Evolutionary conservation across 1,139 yeast genomes (phyloP).

Genomic region (Blastobotrys ciferrii): DNA sequence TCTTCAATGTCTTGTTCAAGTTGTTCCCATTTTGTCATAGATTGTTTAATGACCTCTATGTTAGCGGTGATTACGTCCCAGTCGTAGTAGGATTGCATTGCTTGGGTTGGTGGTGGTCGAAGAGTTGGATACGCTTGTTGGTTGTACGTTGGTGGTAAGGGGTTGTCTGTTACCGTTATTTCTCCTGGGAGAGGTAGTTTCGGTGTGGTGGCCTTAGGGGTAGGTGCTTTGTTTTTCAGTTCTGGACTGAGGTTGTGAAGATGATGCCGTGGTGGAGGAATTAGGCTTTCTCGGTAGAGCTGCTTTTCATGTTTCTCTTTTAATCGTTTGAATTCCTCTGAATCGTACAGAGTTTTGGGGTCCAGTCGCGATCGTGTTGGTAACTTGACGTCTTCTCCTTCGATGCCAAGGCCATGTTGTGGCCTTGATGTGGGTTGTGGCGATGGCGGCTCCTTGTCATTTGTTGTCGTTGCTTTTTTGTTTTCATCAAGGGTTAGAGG

Average conservation of each 20-base stretch:
- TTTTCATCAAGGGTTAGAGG: conserved; percentile 1
- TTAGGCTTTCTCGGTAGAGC: not conserved
- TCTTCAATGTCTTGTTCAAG: conserved; percentile 13
- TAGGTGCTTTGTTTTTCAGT: conserved; percentile 1
- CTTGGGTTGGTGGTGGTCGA: not conserved
- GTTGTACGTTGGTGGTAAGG: not conserved
- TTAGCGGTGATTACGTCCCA: conserved; percentile 27
- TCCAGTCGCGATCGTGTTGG: not conserved
- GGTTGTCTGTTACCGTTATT: not conserved
- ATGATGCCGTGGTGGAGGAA: conserved; percentile 2
- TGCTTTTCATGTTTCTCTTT: conserved; percentile 2
- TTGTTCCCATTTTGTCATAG: conserved; percentile 21
- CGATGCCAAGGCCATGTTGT: not conserved
- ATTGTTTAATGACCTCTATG: conserved; percentile 20
- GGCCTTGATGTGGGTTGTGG: not conserved
- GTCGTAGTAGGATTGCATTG: conserved; percentile 19
- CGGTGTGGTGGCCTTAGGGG: not conserved
- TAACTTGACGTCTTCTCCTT: too few species aligned
- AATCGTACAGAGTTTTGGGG: not conserved
- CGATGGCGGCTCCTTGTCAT: not conserved
- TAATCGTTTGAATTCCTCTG: conserved; percentile 3
- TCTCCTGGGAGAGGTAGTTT: not conserved
- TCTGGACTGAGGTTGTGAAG: not conserved
- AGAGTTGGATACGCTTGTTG: not conserved
- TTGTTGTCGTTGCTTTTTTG: not conserved